A percentile compares a stretch with the other conserved stretches of the same genome.
Evolutionary conservation across 345 rosid species (phyloP).

Genomic region (Acer negundo): DNA sequence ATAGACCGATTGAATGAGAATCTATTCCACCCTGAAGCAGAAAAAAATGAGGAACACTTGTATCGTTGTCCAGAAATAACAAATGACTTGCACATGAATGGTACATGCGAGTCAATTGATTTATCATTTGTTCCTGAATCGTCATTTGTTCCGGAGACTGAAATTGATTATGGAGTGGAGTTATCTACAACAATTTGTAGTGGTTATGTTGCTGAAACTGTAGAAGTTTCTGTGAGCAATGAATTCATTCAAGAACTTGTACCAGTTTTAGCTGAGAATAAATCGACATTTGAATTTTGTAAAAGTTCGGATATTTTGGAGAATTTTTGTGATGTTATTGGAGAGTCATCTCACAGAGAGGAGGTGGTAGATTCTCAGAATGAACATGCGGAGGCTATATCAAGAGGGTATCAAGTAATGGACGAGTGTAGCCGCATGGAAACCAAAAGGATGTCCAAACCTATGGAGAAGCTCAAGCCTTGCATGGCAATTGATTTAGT

Average conservation of each 20-base stretch:
- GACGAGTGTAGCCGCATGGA: slow-evolving; percentile 90
- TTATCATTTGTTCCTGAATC: slow-evolving; percentile 84
- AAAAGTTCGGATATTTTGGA: slow-evolving; percentile 39
- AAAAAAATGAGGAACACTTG: slow-evolving; percentile 34
- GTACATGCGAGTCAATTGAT: slow-evolving; percentile 49
- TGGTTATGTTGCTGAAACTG: slow-evolving; percentile 41
- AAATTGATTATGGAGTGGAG: slow-evolving; percentile 49
- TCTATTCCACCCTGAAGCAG: slow-evolving; percentile 30
- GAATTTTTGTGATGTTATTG: slow-evolving; percentile 38
- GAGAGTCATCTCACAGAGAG: slow-evolving; percentile 42
- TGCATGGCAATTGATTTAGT: slow-evolving; percentile 37
- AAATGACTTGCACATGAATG: slow-evolving; percentile 30
- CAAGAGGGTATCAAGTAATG: slow-evolving; percentile 55
- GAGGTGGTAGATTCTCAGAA: slow-evolving; percentile 49
- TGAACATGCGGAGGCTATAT: slow-evolving; percentile 33
- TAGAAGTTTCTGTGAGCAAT: slow-evolving; percentile 49
- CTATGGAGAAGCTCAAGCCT: slow-evolving; percentile 29
- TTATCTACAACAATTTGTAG: slow-evolving; percentile 42
- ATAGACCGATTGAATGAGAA: slow-evolving; percentile 30
- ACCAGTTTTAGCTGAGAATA: slow-evolving; percentile 34
- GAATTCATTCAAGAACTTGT: slow-evolving; percentile 31
- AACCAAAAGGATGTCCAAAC: slow-evolving; percentile 43
- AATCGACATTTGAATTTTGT: slow-evolving; percentile 25
- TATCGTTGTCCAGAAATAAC: slow-evolving; percentile 36
- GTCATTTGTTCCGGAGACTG: slow-evolving; percentile 81